A percentile compares a stretch with the other conserved stretches of the same genome.
These are phyloP conservation scores for Eucalyptus cladocalyx DNA, from an alignment of 345 rosid genomes.

Conservation along the genomic window DNA sequence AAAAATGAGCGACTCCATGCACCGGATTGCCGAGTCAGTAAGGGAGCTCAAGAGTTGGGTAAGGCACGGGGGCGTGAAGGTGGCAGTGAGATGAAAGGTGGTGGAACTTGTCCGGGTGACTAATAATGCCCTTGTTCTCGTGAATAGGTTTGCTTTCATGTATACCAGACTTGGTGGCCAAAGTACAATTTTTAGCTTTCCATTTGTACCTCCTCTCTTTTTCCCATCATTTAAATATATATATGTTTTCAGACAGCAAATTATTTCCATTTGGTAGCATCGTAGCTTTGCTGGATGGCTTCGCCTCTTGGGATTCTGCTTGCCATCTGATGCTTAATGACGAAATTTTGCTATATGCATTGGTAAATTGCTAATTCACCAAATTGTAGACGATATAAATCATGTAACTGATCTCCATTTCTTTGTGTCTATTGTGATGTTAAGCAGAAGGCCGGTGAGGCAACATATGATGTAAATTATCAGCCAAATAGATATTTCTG, in stretches of 20 bases:
- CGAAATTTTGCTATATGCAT: background rate
- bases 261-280: background rate
- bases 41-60: background rate
- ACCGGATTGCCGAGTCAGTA: background rate
- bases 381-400: background rate
- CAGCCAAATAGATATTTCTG: background rate
- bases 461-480: background rate
- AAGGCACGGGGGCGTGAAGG: background rate
- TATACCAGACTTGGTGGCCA: background rate
- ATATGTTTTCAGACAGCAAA: background rate
- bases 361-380: background rate
- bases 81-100: background rate
- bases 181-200: background rate
- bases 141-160: background rate
- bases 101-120: background rate
- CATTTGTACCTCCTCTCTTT: background rate
- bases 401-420: too few species aligned
- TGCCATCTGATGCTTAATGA: background rate
- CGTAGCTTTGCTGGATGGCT: background rate
- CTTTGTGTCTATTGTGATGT: too few species aligned
- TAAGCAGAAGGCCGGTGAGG: too few species aligned
- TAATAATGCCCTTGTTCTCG: background rate
- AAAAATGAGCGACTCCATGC: background rate
- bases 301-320: background rate
- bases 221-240: too few species aligned